Conservation (phyloP, 441 rosid species). For the Adansonia madagascariensis region DNA sequence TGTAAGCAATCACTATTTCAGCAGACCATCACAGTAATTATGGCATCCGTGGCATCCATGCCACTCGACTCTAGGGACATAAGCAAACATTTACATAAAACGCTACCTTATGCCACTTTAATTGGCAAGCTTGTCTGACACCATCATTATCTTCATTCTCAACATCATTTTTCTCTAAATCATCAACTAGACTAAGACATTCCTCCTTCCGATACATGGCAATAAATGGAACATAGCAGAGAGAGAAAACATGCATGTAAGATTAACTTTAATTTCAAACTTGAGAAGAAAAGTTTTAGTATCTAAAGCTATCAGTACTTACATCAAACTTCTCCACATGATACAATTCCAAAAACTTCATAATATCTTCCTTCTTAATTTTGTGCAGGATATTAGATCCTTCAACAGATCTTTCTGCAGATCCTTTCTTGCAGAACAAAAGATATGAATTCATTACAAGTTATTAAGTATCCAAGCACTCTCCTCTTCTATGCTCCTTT, state of each 20-base stretch:
- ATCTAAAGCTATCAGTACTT: slow-evolving; percentile 35
- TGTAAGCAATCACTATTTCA: background rate
- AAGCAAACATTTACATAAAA: background rate
- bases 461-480: slow-evolving; percentile 68
- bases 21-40: slow-evolving; percentile 3
- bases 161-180: slow-evolving; percentile 47
- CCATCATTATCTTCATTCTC: slow-evolving; percentile 51
- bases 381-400: slow-evolving; percentile 5
- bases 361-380: slow-evolving; percentile 42
- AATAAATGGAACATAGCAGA: slow-evolving; percentile 73
- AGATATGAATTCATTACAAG: slow-evolving; percentile 52
- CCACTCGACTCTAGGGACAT: background rate
- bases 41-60: slow-evolving; percentile 12
- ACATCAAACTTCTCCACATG: slow-evolving; percentile 91
- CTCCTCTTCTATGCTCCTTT: slow-evolving; percentile 58
- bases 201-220: slow-evolving; percentile 90
- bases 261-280: slow-evolving; percentile 2
- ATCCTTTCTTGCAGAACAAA: slow-evolving; percentile 42
- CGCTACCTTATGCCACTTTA: slow-evolving; percentile 83
- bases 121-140: slow-evolving; percentile 43
- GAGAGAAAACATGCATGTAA: slow-evolving; percentile 1
- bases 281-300: background rate
- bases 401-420: slow-evolving; percentile 38
- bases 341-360: slow-evolving; percentile 66
- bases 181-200: slow-evolving; percentile 70